Base-by-base conservation (phyloP, 208 protist genomes). In the Trypanosoma mega region DNA sequence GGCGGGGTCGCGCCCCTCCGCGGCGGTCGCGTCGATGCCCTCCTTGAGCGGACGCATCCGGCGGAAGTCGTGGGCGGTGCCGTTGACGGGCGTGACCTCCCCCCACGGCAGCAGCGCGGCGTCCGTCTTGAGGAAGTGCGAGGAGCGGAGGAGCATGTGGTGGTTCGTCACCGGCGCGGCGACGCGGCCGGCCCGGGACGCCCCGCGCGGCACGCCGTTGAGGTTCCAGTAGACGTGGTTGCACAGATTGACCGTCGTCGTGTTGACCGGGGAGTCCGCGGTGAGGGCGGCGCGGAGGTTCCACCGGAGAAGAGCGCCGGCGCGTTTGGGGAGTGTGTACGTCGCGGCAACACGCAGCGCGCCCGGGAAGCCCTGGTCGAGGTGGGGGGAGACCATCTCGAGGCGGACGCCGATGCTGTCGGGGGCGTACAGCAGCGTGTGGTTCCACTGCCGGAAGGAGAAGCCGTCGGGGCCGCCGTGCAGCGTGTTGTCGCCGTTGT, bases 141-240 rank as follows among this genome's bases (percentile, higher is more conserved):
- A 72, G 55, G 72, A 62, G 20, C 77, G 63, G 11, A 88, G n/a
- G 16, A 78, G 63, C 0, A 92, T 62, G 21, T 72, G 56, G 56
- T 92, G 85, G 56, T 92, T 92, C 9, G 52, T 53, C 53, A 92
- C 71, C 53, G 54, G 44, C 26, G 23, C 18, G 9, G 85, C 78
- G 18, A 86, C 54, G 16, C 66, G 39, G 2, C 64, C 48, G 14
- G 41, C 47, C n/a, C n/a, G n/a, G n/a, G n/a, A n/a, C n/a, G n/a
- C n/a, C n/a, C n/a, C n/a, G 14, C 73, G 68, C 3, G 74, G 70
- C 7, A 88, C 75, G 34, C 79, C 85, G 70, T 92, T 92, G 33
- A 93, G 69, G 55, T 93, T 93, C 80, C 82, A 93, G 63, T 90
- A 90, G 7, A 65, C 64, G 62, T 90, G 83, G 64, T 88, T 90